phyloP scores from a whole-genome alignment of 2,329 filamentous ascomycete genomes.

The Claviceps purpurea region DNA sequence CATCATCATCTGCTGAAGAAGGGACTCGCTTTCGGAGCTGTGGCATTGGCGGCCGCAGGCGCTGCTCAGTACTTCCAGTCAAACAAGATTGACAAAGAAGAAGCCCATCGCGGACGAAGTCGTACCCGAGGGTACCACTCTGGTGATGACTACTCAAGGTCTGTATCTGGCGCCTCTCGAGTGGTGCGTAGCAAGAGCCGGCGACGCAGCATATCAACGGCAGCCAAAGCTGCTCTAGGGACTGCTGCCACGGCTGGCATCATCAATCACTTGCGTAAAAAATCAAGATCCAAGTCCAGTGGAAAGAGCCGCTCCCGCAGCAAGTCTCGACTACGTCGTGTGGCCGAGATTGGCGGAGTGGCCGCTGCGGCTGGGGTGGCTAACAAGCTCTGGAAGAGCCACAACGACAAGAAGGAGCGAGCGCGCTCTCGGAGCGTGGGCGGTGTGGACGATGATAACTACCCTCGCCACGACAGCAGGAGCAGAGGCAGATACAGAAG shows the following conservation, averaged over 20 bases:
- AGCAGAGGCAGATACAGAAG: constrained; percentile 19
- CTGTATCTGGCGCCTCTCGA: constrained; percentile 22
- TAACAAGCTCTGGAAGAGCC: constrained; percentile 46
- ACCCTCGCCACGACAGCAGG: constrained; percentile 20
- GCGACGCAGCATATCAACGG: constrained; percentile 31
- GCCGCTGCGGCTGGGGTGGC: constrained; percentile 47
- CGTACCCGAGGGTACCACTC: constrained; percentile 31
- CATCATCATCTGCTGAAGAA: constrained; percentile 41
- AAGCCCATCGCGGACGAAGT: constrained; percentile 41
- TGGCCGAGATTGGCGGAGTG: constrained; percentile 47
- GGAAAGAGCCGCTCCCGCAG: constrained; percentile 25
- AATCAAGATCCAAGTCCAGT: constrained; percentile 26
- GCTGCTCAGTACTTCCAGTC: constrained; percentile 51
- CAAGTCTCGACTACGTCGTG: constrained; percentile 35
- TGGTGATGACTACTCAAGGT: constrained; percentile 27
- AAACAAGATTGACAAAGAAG: constrained; percentile 46
- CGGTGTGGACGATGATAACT: constrained; percentile 22
- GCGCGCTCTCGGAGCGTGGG: constrained; percentile 19
- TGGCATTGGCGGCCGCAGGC: constrained; percentile 50
- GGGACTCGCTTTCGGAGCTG: constrained; percentile 48
- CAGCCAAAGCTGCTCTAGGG: constrained; percentile 44
- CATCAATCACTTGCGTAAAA: constrained; percentile 42
- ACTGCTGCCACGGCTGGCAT: constrained; percentile 45
- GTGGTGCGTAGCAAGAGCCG: constrained; percentile 27
- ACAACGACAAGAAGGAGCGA: constrained; percentile 45